These are phyloP conservation scores for Fusarium dlaminii DNA, from an alignment of 2,329 filamentous ascomycete genomes.

Conservation along the genomic window DNA sequence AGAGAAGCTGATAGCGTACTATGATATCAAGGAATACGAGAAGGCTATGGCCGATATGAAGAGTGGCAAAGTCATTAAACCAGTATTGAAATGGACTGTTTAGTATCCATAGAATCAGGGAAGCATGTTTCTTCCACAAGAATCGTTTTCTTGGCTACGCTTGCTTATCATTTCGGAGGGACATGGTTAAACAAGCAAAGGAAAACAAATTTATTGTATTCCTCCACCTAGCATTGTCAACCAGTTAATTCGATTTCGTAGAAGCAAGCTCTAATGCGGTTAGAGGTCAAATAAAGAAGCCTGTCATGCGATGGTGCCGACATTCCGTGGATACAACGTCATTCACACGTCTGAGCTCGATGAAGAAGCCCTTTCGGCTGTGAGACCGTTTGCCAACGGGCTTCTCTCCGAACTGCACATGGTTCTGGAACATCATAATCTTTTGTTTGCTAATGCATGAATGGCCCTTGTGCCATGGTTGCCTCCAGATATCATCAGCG, in stretches of 20 bases:
- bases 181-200: too few relatives aligned
- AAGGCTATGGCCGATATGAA: slow-evolving; percentile 2
- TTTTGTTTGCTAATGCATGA: neutral
- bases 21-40: neutral
- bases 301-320: neutral
- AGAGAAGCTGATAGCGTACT: neutral
- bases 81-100: neutral
- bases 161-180: rapidly evolving
- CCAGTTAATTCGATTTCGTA: rapidly evolving
- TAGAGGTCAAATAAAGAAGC: neutral
- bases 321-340: neutral
- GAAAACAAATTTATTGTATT: neutral
- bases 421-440: neutral
- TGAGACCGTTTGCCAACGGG: rapidly evolving
- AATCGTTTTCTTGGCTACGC: rapidly evolving
- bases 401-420: neutral
- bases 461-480: neutral
- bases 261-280: neutral
- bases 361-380: too few relatives aligned
- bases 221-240: rapidly evolving
- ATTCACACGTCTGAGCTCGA: neutral
- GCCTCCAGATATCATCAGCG: neutral
- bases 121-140: neutral
- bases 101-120: rapidly evolving
- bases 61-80: neutral